A percentile compares a stretch with the other conserved stretches of the same genome.
Evolutionary conservation across 306 rosid genomes (phyloP).

Genomic region (Abrus pulchellus): DNA sequence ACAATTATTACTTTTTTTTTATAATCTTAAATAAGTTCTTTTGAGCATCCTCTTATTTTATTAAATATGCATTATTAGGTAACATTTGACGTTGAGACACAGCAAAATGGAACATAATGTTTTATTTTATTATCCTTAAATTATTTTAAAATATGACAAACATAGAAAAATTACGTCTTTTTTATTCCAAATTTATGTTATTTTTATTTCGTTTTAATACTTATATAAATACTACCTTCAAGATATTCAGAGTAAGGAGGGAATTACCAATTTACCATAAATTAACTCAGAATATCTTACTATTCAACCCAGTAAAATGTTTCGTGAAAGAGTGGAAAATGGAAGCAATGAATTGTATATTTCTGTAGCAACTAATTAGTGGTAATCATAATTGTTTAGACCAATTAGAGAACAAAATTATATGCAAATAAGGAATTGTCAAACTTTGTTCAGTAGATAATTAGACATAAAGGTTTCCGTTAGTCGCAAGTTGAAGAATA

Average conservation of each 20-base stretch:
- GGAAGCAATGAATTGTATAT: constrained; percentile 7
- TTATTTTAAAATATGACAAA: not conserved
- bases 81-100: not conserved
- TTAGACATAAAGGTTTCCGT: not conserved
- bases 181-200: not conserved
- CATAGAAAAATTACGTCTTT: not conserved
- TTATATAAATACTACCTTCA: not conserved
- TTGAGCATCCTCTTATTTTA: not conserved
- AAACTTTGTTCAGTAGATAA: constrained; percentile 10
- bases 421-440: not conserved
- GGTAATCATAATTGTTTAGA: not conserved
- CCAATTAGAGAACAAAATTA: not conserved
- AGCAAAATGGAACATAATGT: not conserved
- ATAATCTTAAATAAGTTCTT: not conserved
- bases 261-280: not conserved
- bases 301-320: not conserved
- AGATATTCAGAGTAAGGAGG: not conserved
- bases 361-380: not conserved
- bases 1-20: not conserved
- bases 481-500: not conserved
- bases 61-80: not conserved
- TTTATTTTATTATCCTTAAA: not conserved
- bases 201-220: not conserved
- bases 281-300: not conserved
- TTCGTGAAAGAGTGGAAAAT: not conserved